Evolutionary conservation across 2,329 filamentous ascomycete genomes (phyloP).

Genomic region (Cordyceps javanica): DNA sequence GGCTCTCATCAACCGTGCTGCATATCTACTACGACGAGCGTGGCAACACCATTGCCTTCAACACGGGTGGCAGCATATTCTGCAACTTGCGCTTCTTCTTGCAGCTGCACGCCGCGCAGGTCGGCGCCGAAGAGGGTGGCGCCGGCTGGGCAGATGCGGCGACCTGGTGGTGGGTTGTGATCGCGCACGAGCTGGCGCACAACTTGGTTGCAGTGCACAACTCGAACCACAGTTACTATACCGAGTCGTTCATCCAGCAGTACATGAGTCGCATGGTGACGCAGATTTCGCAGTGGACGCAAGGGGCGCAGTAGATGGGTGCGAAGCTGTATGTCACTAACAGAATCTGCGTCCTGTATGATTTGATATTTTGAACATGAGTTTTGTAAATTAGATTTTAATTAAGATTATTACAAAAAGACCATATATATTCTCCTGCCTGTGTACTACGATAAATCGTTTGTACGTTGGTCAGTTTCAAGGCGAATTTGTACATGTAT

Average conservation of each 20-base stretch:
- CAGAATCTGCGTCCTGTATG: background rate
- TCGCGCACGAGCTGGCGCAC: constrained; percentile 93
- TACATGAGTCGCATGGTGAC: constrained; percentile 67
- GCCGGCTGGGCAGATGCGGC: constrained; percentile 60
- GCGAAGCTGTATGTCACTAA: background rate
- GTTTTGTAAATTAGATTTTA: background rate
- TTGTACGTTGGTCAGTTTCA: too few relatives aligned
- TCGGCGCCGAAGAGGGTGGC: constrained; percentile 25
- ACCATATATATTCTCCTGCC: too few relatives aligned
- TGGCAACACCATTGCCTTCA: constrained; percentile 87
- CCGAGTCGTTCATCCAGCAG: constrained; percentile 71
- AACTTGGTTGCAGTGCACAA: constrained; percentile 79
- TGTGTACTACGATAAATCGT: too few relatives aligned
- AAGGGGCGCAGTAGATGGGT: background rate
- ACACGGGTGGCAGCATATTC: constrained; percentile 78
- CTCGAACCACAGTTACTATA: constrained; percentile 76
- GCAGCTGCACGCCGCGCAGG: constrained; percentile 60
- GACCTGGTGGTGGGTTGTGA: constrained; percentile 90
- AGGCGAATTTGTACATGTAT: too few relatives aligned
- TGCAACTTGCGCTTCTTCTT: constrained; percentile 88
- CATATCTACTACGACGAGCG: constrained; percentile 83
- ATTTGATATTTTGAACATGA: background rate
- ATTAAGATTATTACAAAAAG: background rate
- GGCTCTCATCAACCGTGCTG: constrained; percentile 59
- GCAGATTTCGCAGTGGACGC: constrained; percentile 29